phyloP scores from a whole-genome alignment of 2,329 filamentous ascomycete species.

The Biscogniauxia marginata region DNA sequence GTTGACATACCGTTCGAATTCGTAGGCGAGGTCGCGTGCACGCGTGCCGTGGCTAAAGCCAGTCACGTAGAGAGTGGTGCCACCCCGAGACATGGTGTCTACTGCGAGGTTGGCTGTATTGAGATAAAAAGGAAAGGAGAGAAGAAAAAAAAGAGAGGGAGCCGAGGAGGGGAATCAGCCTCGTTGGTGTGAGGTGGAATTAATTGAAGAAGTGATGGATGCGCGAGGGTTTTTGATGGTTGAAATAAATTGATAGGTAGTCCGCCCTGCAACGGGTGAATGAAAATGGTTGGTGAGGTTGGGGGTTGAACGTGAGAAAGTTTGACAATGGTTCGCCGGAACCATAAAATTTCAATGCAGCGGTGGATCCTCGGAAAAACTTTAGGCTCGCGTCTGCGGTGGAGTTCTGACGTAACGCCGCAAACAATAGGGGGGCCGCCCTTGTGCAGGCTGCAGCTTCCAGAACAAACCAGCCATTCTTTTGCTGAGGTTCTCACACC shows the following conservation, averaged over 20 bases:
- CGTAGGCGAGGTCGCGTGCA: constrained; percentile 98
- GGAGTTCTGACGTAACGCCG: neutral
- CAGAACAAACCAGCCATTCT: neutral
- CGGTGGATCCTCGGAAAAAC: constrained; percentile 16
- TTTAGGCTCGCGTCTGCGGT: neutral
- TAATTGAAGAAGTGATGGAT: neutral
- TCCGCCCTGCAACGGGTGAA: constrained; percentile 9
- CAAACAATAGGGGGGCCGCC: neutral
- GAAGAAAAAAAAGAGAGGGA: constrained; percentile 6
- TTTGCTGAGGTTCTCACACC: neutral
- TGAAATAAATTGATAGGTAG: constrained; percentile 9
- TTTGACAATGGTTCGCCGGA: constrained; percentile 16
- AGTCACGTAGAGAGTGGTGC: constrained; percentile 95
- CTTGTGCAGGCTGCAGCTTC: neutral
- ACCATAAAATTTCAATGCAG: constrained; percentile 20
- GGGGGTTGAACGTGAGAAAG: constrained; percentile 1
- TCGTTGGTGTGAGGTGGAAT: constrained; percentile 15
- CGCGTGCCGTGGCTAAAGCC: constrained; percentile 99
- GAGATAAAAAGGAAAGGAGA: constrained; percentile 5
- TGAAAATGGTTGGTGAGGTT: constrained; percentile 6
- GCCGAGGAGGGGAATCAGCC: constrained; percentile 5
- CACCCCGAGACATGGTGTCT: constrained; percentile 79
- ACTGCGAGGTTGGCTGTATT: constrained; percentile 5
- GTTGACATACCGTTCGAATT: constrained; percentile 99
- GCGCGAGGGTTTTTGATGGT: constrained; percentile 4